These are phyloP conservation scores for Termitomyces sp. DNA, from an alignment of 768 basidiomycete genomes.

Conservation along the genomic window DNA sequence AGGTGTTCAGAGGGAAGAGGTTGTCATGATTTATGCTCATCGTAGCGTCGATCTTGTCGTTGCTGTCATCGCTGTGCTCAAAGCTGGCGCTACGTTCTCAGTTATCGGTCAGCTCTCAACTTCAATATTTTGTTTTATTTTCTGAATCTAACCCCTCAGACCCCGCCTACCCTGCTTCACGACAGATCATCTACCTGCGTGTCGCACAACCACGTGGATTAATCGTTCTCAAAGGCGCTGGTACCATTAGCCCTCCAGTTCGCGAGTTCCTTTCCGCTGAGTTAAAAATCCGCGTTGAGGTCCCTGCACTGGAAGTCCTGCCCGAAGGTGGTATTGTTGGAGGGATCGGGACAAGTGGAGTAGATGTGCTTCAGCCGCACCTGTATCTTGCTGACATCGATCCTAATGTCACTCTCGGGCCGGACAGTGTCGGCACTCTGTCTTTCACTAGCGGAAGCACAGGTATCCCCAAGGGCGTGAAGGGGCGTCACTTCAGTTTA, in stretches of 20 bases:
- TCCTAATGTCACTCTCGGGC: slow-evolving; percentile 84
- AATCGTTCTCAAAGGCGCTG: slow-evolving; percentile 88
- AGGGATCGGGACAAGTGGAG: slow-evolving; percentile 40
- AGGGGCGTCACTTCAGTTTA: slow-evolving; percentile 90
- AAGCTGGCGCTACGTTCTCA: slow-evolving; percentile 94
- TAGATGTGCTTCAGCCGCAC: slow-evolving; percentile 62
- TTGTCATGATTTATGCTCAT: slow-evolving; percentile 97
- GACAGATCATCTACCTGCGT: slow-evolving; percentile 90
- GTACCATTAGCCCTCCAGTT: slow-evolving; percentile 73
- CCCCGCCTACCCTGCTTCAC: slow-evolving; percentile 91
- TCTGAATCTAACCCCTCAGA: slow-evolving; percentile 44
- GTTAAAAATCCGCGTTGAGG: slow-evolving; percentile 83
- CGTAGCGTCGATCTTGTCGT: slow-evolving; percentile 95
- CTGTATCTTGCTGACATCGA: slow-evolving; percentile 60
- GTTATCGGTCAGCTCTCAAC: slow-evolving; percentile 74
- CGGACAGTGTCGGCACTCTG: slow-evolving; percentile 90
- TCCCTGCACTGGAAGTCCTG: slow-evolving; percentile 82
- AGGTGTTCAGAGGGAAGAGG: slow-evolving; percentile 89
- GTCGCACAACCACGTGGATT: slow-evolving; percentile 92
- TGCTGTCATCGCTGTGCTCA: slow-evolving; percentile 94
- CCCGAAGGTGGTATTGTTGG: slow-evolving; percentile 63
- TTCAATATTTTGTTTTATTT: background rate
- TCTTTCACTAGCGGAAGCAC: slow-evolving; percentile 98
- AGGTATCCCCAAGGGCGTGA: slow-evolving; percentile 97
- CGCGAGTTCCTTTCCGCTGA: slow-evolving; percentile 78